Percentiles rank a stretch among this genome's conserved stretches.
Conservation (phyloP, 2,329 filamentous ascomycete species). For the Drechslerella dactyloides region DNA sequence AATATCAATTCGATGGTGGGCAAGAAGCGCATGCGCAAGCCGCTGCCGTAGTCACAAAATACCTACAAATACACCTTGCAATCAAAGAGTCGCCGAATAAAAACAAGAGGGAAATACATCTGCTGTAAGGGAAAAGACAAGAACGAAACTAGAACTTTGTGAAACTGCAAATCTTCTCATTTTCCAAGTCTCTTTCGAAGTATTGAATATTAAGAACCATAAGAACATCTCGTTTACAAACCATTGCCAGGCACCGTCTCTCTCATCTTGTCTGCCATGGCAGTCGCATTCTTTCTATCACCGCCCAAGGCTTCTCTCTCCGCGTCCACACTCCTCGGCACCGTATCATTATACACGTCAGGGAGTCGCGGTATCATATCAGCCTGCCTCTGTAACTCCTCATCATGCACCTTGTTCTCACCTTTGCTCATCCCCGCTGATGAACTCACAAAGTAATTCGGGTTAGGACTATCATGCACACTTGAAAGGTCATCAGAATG, state of each 20-base stretch:
- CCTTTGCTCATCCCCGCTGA: neutral
- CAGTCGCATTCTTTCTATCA: neutral
- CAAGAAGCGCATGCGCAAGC: too few relatives aligned
- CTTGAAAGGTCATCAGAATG: constrained; percentile 32
- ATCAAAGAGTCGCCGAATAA: too few relatives aligned
- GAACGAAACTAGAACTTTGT: too few relatives aligned
- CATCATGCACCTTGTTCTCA: constrained; percentile 14
- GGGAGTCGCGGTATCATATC: constrained; percentile 30
- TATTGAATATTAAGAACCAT: too few relatives aligned
- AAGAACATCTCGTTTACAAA: neutral
- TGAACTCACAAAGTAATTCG: constrained; percentile 45
- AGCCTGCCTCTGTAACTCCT: constrained; percentile 40
- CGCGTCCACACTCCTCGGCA: constrained; percentile 27
- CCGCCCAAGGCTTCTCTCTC: neutral
- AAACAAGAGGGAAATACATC: too few relatives aligned
- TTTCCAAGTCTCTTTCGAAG: too few relatives aligned
- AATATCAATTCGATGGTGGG: too few relatives aligned
- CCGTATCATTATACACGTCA: constrained; percentile 19
- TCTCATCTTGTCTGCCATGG: constrained; percentile 39
- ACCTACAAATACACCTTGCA: too few relatives aligned
- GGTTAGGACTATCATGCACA: constrained; percentile 35
- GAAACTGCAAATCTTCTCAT: too few relatives aligned
- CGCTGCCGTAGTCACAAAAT: too few relatives aligned
- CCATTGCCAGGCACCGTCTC: constrained; percentile 42
- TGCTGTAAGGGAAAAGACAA: too few relatives aligned